Evolutionary conservation across 2,329 filamentous ascomycete genomes (phyloP).

Genomic region (Exophiala calicioides): DNA sequence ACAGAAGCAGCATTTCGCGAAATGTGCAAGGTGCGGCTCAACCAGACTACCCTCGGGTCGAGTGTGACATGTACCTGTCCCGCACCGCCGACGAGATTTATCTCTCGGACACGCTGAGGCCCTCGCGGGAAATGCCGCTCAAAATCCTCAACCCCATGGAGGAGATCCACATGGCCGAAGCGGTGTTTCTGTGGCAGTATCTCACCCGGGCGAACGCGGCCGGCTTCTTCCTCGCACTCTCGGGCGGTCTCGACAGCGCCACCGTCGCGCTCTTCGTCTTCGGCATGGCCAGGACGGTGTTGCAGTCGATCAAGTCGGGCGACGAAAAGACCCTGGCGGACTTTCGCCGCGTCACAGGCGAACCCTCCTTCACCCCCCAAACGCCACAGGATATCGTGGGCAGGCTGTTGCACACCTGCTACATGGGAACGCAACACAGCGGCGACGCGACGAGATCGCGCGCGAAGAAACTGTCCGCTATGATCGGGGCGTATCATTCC

Average conservation of each 20-base stretch:
- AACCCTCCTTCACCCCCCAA: constrained; percentile 39
- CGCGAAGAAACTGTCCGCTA: constrained; percentile 58
- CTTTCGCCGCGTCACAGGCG: constrained; percentile 31
- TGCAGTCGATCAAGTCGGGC: constrained; percentile 38
- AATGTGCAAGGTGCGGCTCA: constrained; percentile 40
- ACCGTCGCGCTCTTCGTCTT: constrained; percentile 40
- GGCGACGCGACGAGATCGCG: constrained; percentile 67
- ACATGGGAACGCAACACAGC: constrained; percentile 71
- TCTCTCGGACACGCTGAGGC: constrained; percentile 36
- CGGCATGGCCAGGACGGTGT: constrained; percentile 42
- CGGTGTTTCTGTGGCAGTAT: constrained; percentile 48
- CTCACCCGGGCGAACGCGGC: constrained; percentile 39
- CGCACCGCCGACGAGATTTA: constrained; percentile 36
- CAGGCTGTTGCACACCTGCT: constrained; percentile 63
- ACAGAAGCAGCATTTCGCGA: constrained; percentile 45
- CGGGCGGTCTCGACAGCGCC: constrained; percentile 44
- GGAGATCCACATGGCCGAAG: constrained; percentile 59
- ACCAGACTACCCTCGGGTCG: constrained; percentile 50
- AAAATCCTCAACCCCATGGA: constrained; percentile 65
- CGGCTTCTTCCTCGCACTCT: constrained; percentile 43
- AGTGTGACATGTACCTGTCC: constrained; percentile 40
- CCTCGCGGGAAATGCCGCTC: constrained; percentile 49
- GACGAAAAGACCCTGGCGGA: constrained; percentile 36
- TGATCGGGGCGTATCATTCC: constrained; percentile 61
- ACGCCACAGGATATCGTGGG: constrained; percentile 63